Percentiles rank a stretch among this genome's conserved stretches.
Conservation (phyloP, 768 basidiomycete genomes). For the Asterophora lycoperdoides region DNA sequence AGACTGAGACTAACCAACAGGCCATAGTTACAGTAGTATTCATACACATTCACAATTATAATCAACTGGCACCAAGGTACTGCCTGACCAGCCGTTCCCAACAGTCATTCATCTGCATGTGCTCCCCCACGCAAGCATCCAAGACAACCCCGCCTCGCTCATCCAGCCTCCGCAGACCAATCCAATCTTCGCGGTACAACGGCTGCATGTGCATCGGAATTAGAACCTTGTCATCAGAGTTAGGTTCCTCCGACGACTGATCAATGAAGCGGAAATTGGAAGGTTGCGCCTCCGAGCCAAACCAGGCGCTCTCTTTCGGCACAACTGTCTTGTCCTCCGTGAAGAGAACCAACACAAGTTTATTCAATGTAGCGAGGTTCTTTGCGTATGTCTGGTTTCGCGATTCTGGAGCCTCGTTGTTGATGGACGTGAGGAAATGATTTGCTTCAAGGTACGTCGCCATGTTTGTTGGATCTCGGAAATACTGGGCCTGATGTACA, state of each 20-base stretch:
- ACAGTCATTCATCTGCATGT: slow-evolving; percentile 69
- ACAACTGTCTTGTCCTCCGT: slow-evolving; percentile 70
- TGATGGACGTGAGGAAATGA: slow-evolving; percentile 69
- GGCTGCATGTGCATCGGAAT: slow-evolving; percentile 72
- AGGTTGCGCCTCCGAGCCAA: slow-evolving; percentile 61
- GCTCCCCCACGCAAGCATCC: slow-evolving; percentile 62
- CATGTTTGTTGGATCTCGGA: slow-evolving; percentile 64
- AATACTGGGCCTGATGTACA: slow-evolving; percentile 72
- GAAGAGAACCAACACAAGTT: slow-evolving; percentile 73
- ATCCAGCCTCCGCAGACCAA: slow-evolving; percentile 70
- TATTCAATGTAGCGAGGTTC: slow-evolving; percentile 58
- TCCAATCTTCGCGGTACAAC: slow-evolving; percentile 77
- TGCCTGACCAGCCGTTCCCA: slow-evolving; percentile 51
- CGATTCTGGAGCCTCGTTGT: slow-evolving; percentile 61
- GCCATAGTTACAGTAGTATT: too few species aligned
- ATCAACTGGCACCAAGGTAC: slow-evolving; percentile 34
- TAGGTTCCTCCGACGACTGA: slow-evolving; percentile 13
- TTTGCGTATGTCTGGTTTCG: slow-evolving; percentile 57
- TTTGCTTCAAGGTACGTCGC: slow-evolving; percentile 54
- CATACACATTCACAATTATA: too few species aligned
- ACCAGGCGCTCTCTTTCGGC: slow-evolving; percentile 85
- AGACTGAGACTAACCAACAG: too few species aligned
- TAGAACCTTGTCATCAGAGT: slow-evolving; percentile 25
- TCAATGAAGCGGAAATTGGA: slow-evolving; percentile 26
- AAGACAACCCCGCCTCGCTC: slow-evolving; percentile 57